Evolutionary conservation across 805 yeast species (phyloP), one percentile per base, ranked within the genome.

Genomic region (Hanseniaspora meyeri): DNA sequence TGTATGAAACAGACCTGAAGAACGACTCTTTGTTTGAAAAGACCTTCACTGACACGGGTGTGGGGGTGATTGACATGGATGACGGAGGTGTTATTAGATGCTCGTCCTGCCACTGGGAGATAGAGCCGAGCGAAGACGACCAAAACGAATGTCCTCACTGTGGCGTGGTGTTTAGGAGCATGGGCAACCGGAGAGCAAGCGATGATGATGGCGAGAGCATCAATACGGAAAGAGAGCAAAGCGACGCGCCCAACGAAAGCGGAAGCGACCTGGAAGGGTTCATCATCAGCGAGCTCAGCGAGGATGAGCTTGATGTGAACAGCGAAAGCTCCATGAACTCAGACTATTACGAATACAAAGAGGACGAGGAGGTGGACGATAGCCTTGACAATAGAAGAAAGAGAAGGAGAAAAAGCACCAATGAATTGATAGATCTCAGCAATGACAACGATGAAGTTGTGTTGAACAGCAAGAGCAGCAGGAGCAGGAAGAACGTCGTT

Each of bases 21-120:
- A 67, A 68, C 3, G 64, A 71, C 36, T 64, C 62, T 2, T 64
- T 81, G 45, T 83, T 79, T 66, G 75, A 75, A 2, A 75, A 74
- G 37, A 64, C 75, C 2, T 82, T 83, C 65, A 68, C 72, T n/a
- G 65, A 68, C 51, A 64, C 74, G 17, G 77, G 80, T 2, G 66
- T 73, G 16, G 81, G 83, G 0, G 66, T 80, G 2, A 70, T 82
- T 0, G 89, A 83, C 62, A 62, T 60, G 54, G 71, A 70, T 32
- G 78, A 79, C 32, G 91, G 85, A 62, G 89, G 89, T 2, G 86
- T 85, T 10, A 79, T 85, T 0, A 68, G 91, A 55, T 85, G 93
- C 63, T 78, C 85, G 8, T 77, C 79, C 57, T 85, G 93, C 65
- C 88, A 82, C 63, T 85, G 91, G 91, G 91, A 85, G 62, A 80